phyloP scores from a whole-genome alignment of 495 filamentous ascomycete genomes.

The Aspergillus nidulans region DNA sequence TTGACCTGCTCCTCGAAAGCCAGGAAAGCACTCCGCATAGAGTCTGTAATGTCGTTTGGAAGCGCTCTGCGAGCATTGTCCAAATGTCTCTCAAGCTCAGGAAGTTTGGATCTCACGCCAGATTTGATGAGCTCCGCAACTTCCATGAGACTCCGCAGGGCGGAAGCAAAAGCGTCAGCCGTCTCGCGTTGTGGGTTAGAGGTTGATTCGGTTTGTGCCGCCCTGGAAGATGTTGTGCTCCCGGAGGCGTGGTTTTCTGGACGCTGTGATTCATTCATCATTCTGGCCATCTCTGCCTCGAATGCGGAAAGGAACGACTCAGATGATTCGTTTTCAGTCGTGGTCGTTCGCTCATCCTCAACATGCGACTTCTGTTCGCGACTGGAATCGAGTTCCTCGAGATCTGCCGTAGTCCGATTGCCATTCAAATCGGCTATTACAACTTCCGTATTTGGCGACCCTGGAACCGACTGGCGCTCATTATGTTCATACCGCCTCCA shows the following conservation, averaged over 20 bases:
- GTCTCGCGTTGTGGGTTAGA: constrained; percentile 21
- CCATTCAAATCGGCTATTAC: neutral
- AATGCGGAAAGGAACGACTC: constrained; percentile 46
- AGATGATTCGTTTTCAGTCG: constrained; percentile 12
- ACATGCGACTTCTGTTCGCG: constrained; percentile 4
- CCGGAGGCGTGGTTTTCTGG: constrained; percentile 14
- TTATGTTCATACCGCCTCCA: constrained; percentile 35
- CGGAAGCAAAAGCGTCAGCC: constrained; percentile 27
- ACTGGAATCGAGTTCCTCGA: neutral
- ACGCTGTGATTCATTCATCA: constrained; percentile 27
- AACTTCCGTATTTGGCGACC: constrained; percentile 2
- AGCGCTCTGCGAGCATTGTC: constrained; percentile 35
- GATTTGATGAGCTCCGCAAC: constrained; percentile 34
- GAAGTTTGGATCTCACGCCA: constrained; percentile 34
- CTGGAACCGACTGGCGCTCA: neutral
- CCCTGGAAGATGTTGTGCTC: constrained; percentile 12
- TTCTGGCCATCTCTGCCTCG: constrained; percentile 48
- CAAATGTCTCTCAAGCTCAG: constrained; percentile 38
- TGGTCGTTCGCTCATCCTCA: neutral
- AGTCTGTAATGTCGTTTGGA: constrained; percentile 38
- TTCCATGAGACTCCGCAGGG: constrained; percentile 31
- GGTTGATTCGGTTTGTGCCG: constrained; percentile 11
- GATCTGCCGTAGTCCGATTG: neutral
- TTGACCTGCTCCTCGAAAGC: constrained; percentile 41
- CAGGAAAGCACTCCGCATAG: constrained; percentile 37